phyloP scores from a whole-genome alignment of 169 alveolate species.

The Cyclospora cayetanensis region DNA sequence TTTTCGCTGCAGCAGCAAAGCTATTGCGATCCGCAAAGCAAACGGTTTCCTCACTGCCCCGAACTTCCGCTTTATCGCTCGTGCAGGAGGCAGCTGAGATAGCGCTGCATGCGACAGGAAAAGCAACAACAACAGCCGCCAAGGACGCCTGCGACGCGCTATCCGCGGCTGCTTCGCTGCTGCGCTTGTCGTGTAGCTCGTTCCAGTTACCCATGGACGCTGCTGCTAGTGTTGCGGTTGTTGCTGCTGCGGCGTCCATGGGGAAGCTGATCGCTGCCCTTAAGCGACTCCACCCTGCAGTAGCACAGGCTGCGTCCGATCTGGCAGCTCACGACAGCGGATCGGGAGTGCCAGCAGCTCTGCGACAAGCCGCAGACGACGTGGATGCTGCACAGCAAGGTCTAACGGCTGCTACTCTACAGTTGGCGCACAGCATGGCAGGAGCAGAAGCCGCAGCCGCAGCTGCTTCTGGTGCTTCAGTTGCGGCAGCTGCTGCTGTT shows the following conservation, averaged over 20 bases:
- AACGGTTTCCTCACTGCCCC: neutral
- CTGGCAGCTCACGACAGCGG: neutral
- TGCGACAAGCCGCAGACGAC: neutral
- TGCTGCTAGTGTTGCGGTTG: neutral
- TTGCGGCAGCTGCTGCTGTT: neutral
- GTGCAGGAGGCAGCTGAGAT: conserved; percentile 12
- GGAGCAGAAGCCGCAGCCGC: conserved; percentile 55
- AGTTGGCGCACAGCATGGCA: neutral
- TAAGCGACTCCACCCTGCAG: neutral
- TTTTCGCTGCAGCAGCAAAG: conserved; percentile 57
- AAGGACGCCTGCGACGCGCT: conserved; percentile 15
- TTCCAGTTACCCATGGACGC: neutral
- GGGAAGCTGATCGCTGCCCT: conserved; percentile 13
- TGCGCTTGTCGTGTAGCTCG: conserved; percentile 16
- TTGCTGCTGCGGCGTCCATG: conserved; percentile 9
- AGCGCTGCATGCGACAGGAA: conserved; percentile 32
- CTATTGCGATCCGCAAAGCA: neutral
- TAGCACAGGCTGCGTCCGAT: conserved; percentile 18
- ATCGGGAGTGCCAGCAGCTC: neutral
- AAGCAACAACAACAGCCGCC: conserved; percentile 48
- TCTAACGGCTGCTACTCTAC: conserved; percentile 1
- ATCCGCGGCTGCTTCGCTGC: conserved; percentile 38
- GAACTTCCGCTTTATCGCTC: neutral
- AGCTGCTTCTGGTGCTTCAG: conserved; percentile 38
- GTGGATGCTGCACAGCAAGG: neutral